phyloP scores from a whole-genome alignment of 129 eudicot genomes.

The Flaveria brownii region DNA sequence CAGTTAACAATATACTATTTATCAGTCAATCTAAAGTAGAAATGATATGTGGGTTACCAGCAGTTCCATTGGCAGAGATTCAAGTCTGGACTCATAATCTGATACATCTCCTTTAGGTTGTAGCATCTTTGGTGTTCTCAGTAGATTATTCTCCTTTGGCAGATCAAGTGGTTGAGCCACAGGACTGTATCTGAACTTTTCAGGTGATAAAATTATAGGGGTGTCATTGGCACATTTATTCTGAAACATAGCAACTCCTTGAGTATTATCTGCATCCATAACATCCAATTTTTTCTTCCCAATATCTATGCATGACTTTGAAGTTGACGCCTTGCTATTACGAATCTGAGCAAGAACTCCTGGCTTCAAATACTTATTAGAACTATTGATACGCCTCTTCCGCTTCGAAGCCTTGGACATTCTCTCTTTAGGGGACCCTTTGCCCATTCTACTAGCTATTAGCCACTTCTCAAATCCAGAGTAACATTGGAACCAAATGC shows the following conservation, averaged over 20 bases:
- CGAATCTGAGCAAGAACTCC: conserved; percentile 98
- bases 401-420: conserved; percentile 45
- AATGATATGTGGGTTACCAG: conserved; percentile 55
- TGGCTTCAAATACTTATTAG: conserved; percentile 80
- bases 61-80: conserved; percentile 81
- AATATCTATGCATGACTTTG: conserved; percentile 62
- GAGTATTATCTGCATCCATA: conserved; percentile 39
- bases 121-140: conserved; percentile 76
- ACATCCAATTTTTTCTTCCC: conserved; percentile 70
- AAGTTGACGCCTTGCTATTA: conserved; percentile 55
- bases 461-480: conserved; percentile 18
- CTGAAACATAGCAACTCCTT: conserved; percentile 16
- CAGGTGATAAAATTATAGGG: conserved; percentile 64
- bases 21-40: not conserved
- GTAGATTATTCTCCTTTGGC: conserved; percentile 47
- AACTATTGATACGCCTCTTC: conserved; percentile 50
- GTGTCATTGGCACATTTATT: conserved; percentile 19
- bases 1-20: not conserved
- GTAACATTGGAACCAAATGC: not conserved
- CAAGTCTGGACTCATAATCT: conserved; percentile 74
- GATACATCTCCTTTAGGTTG: conserved; percentile 43
- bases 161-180: conserved; percentile 38
- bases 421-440: conserved; percentile 70
- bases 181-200: conserved; percentile 41
- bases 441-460: conserved; percentile 59